Evolutionary conservation across 305 asterid species (phyloP).

Genomic region (Euphrasia arctica): DNA sequence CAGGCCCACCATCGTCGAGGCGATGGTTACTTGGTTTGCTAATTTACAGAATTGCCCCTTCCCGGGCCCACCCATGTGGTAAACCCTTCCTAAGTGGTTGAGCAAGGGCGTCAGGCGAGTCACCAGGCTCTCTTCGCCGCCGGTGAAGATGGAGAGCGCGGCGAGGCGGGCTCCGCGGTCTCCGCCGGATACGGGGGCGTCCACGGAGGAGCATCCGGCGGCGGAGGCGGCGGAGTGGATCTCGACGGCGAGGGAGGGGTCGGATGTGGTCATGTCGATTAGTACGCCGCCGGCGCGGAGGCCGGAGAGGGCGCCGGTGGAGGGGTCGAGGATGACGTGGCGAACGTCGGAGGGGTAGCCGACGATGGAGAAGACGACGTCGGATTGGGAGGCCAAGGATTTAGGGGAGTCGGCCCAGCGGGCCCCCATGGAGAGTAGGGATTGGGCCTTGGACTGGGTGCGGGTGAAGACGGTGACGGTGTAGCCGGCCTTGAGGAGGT

Average conservation of each 20-base stretch:
- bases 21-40: slow-evolving; percentile 83
- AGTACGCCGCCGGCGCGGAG: slow-evolving; percentile 66
- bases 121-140: slow-evolving; percentile 68
- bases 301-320: slow-evolving; percentile 71
- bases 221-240: slow-evolving; percentile 63
- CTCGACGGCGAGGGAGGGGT: slow-evolving; percentile 81
- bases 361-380: slow-evolving; percentile 87
- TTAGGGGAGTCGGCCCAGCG: slow-evolving; percentile 78
- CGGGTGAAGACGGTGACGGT: slow-evolving; percentile 77
- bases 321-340: slow-evolving; percentile 75
- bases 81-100: slow-evolving; percentile 57
- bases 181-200: slow-evolving; percentile 96
- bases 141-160: slow-evolving; percentile 79
- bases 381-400: slow-evolving; percentile 72
- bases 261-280: slow-evolving; percentile 92
- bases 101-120: slow-evolving; percentile 52
- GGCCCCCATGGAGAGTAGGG: slow-evolving; percentile 80
- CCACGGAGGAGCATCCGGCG: slow-evolving; percentile 66
- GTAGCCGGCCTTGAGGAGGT: slow-evolving; percentile 88
- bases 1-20: slow-evolving; percentile 86
- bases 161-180: slow-evolving; percentile 90
- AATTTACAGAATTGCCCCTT: slow-evolving; percentile 90
- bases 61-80: slow-evolving; percentile 89
- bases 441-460: slow-evolving; percentile 74
- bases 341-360: slow-evolving; percentile 98